A percentile compares a stretch with the other conserved stretches of the same genome.
These are phyloP conservation scores for Kodamaea fungicola DNA, from an alignment of 1,139 yeast species.

Conservation along the genomic window DNA sequence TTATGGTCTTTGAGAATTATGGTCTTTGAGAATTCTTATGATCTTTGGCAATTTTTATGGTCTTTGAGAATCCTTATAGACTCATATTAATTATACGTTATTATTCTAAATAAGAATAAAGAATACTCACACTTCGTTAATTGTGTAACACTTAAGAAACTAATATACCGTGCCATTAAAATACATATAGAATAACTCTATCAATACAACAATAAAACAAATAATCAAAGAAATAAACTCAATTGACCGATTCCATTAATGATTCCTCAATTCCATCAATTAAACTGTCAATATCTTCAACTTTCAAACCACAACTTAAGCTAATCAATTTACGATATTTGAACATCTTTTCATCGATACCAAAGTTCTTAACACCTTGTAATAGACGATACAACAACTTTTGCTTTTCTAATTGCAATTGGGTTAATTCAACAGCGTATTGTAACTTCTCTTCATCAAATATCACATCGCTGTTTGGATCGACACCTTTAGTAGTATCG, in stretches of 20 bases:
- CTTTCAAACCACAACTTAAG: constrained; percentile 73
- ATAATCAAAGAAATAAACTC: constrained; percentile 3
- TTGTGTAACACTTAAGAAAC: too few species aligned
- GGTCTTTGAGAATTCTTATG: too few species aligned
- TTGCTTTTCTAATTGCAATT: constrained; percentile 51
- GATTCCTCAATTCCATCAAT: constrained; percentile 47
- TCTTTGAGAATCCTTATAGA: too few species aligned
- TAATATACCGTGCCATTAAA: constrained; percentile 1
- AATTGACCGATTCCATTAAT: constrained; percentile 27
- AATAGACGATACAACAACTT: constrained; percentile 39
- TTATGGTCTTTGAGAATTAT: too few species aligned
- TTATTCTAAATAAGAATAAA: too few species aligned
- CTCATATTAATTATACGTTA: too few species aligned
- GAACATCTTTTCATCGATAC: constrained; percentile 57
- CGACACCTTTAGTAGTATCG: constrained; percentile 14
- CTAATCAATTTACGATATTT: constrained; percentile 81
- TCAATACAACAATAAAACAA: constrained; percentile 1
- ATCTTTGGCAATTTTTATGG: too few species aligned
- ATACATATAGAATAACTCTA: constrained; percentile 3
- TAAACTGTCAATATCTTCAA: constrained; percentile 73
- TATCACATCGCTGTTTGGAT: constrained; percentile 15
- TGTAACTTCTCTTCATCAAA: constrained; percentile 19
- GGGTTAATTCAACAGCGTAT: constrained; percentile 43
- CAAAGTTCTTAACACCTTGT: constrained; percentile 33
- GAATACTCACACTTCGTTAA: too few species aligned